Percentiles rank a stretch among this genome's conserved stretches.
Conservation (phyloP, 306 rosid species). For the Ormosia semicastrata region DNA sequence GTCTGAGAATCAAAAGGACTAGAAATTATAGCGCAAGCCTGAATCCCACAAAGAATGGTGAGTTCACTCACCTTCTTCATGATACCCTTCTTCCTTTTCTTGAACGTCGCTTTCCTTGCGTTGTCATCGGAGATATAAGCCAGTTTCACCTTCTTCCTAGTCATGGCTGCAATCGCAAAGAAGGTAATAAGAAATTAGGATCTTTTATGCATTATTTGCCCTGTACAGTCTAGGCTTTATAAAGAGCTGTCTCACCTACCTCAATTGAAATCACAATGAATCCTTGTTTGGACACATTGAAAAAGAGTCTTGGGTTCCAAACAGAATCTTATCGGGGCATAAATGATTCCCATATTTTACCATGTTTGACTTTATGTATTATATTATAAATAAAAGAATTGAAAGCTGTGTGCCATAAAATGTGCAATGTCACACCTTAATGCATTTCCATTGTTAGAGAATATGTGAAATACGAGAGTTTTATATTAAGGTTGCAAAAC, state of each 20-base stretch:
- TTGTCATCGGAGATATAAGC: conserved; percentile 33
- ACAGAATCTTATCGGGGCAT: background rate
- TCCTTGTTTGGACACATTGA: background rate
- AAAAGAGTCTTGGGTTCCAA: background rate
- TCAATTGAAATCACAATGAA: background rate
- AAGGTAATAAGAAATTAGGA: background rate
- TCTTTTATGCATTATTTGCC: background rate
- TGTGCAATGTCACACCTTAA: background rate
- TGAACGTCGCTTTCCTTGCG: conserved; percentile 46
- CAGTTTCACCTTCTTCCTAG: conserved; percentile 48
- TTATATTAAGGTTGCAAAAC: background rate
- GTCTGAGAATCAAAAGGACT: conserved; percentile 45
- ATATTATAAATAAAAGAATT: background rate
- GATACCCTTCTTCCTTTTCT: conserved; percentile 58
- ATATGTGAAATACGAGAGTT: background rate
- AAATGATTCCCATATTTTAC: background rate
- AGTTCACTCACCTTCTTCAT: conserved; percentile 47
- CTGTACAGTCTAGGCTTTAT: background rate
- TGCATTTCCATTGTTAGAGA: background rate
- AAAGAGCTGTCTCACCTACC: background rate
- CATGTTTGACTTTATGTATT: background rate
- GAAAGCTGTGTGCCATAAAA: background rate
- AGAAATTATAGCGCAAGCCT: conserved; percentile 55
- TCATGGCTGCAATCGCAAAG: conserved; percentile 27
- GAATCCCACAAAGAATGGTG: conserved; percentile 53